Evolutionary conservation across 768 basidiomycete species (phyloP), one percentile per base, ranked within the genome.

Genomic region (Leccinum rimulosum): DNA sequence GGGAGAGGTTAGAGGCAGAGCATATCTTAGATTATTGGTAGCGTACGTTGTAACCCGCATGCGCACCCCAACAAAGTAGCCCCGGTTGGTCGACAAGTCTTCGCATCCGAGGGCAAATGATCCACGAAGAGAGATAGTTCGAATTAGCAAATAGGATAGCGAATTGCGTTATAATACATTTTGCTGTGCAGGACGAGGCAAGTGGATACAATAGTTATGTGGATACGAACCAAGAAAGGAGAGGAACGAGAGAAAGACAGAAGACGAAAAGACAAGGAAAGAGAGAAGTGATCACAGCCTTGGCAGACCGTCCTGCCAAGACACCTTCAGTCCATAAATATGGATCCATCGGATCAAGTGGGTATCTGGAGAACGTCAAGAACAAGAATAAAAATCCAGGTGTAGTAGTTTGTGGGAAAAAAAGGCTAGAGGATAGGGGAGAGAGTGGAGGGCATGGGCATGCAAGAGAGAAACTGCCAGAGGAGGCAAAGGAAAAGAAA

Each of bases 151-250:
- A 55, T 69, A 12, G 19, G 56, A 67, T 64, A 65, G 51, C 59
- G 51, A 36, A 51, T 43, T 70, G 57, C 28, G 52, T 59, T 66
- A 56, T 57, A 51, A 67, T 67, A 68, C 68, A 68, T 59, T 51
- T 31, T 57, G 56, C 36, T 47, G 57, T 60, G 68, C 49, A 17
- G 31, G 19, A 35, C 35, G 35, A 55, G 52, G 54, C 56, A 57
- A 40, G 55, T 57, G 54, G 52, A 61, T 70, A 68, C 67, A 70
- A 45, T 58, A 52, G 56, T 62, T 51, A 57, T 56, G 51, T 33
- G 49, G 54, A 54, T 50, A 62, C 22, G 36, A 53, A 27, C 15
- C 19, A 27, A 49, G 15, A 25, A 49, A 27, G 17, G 14, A 49
- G 0, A 10, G n/a, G 10, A 19, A 43, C 40, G 40, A 40, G 40